Evolutionary conservation across 139 green algal genomes (phyloP).

Genomic region (Marvania coccoides): DNA sequence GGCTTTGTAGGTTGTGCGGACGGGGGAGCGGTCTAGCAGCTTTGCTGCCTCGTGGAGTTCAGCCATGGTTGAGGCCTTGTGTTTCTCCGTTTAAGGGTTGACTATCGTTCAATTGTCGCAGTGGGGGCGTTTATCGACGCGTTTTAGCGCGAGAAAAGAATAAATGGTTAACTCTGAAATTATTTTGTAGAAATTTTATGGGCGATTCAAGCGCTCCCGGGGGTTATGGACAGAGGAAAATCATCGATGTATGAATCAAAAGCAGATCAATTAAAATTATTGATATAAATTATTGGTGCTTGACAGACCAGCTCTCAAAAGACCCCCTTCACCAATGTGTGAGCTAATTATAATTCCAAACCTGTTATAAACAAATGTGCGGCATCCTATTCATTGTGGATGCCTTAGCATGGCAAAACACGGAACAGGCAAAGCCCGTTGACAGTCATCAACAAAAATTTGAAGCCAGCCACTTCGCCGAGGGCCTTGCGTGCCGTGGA

Average conservation of each 20-base stretch:
- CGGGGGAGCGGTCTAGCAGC: not conserved
- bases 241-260: not conserved
- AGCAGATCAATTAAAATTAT: not conserved
- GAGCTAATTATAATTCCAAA: not conserved
- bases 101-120: too few relatives aligned
- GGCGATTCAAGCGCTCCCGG: too few relatives aligned
- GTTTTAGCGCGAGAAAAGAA: too few relatives aligned
- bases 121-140: too few relatives aligned
- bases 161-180: too few relatives aligned
- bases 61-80: not conserved
- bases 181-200: too few relatives aligned
- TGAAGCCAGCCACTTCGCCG: not conserved
- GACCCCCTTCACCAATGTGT: not conserved
- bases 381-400: not conserved
- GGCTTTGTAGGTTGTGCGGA: too few relatives aligned
- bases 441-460: not conserved
- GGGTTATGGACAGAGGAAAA: too few relatives aligned
- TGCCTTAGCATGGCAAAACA: not conserved
- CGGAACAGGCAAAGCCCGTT: not conserved
- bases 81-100: too few relatives aligned
- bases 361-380: conserved; percentile 2
- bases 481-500: not conserved
- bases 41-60: not conserved
- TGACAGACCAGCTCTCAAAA: not conserved
- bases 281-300: not conserved